Evolutionary conservation across 2,329 filamentous ascomycete species (phyloP), one percentile per base, ranked within the genome.

Genomic region (Fusarium clavum): DNA sequence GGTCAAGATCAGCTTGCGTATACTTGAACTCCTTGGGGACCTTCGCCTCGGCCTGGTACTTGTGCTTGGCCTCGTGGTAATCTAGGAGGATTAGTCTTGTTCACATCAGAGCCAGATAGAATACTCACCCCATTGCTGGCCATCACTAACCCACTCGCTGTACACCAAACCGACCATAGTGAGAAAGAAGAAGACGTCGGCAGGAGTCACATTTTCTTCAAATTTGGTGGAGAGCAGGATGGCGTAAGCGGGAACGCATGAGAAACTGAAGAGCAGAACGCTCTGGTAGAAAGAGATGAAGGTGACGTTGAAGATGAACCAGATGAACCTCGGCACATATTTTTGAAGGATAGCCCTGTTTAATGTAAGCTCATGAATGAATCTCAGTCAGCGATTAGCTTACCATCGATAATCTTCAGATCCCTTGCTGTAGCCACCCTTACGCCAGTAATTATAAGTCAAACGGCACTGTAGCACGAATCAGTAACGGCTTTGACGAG

Each of bases 401-500:
- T 69, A 82, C 90, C 96, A 99, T 81, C 96, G 88, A 80, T 99
- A 99, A 80, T 99, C 96, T 81, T 99, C 95, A 18, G 92, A 94
- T 40, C 96, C 95, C 69, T 94, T 85, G 18, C 86, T 83, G 79
- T 99, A 99, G 25, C 96, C 96, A 41, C 96, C 96, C 79, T 93
- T 97, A 62, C 96, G 91, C 91, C 92, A 97, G 83, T 98, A 99
- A 82, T 99, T 99, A 85, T 88, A 98, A 5, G 95, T 98, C 80
- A 99, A 83, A 13, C 96, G 92, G 61, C 83, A 78, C 92, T 94
- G 64, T 25, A 57, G 12, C n/a, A n/a, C 10, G 18, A 22, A 60
- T 67, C 29, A 72, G 61, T 53, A 40, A 44, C 32, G 7, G 5
- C 11, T 22, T 27, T 10, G 46, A 41, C 7, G 5, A 29, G 48